Evolutionary conservation across 2,329 filamentous ascomycete species (phyloP).

Genomic region (Arachnomyces sp.): DNA sequence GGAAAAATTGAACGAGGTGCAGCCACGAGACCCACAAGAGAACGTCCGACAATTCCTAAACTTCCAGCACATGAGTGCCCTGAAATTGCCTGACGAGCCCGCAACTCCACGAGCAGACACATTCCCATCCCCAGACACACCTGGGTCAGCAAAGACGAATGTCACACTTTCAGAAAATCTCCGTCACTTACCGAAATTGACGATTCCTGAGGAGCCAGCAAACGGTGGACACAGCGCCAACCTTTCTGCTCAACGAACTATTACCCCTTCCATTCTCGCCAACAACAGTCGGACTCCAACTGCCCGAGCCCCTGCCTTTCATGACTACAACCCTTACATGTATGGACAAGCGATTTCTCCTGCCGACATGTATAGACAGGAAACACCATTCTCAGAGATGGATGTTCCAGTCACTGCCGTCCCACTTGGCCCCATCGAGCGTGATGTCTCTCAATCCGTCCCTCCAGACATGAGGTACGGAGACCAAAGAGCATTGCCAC

Average conservation of each 20-base stretch:
- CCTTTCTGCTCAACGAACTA: constrained; percentile 22
- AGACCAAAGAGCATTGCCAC: constrained; percentile 19
- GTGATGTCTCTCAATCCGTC: constrained; percentile 80
- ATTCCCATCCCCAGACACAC: constrained; percentile 27
- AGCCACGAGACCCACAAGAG: constrained; percentile 74
- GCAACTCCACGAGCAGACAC: constrained; percentile 54
- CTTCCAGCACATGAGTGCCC: constrained; percentile 57
- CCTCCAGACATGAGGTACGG: constrained; percentile 87
- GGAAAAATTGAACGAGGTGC: constrained; percentile 59
- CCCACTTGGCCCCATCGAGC: constrained; percentile 61
- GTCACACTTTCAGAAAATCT: constrained; percentile 42
- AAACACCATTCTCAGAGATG: constrained; percentile 84
- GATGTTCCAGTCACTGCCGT: constrained; percentile 75
- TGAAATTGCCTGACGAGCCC: constrained; percentile 45
- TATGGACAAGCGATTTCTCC: constrained; percentile 37
- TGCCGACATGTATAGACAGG: constrained; percentile 52
- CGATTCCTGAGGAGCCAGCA: constrained; percentile 59
- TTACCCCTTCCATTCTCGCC: constrained; percentile 21
- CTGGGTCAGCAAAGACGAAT: constrained; percentile 28
- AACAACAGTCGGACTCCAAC: constrained; percentile 15
- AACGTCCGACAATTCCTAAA: constrained; percentile 85
- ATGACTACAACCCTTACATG: constrained; percentile 37
- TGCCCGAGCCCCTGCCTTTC: constrained; percentile 17
- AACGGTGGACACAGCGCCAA: constrained; percentile 49
- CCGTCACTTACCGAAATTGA: constrained; percentile 47